Base-by-base conservation (phyloP, 768 basidiomycete genomes). In the Tulasnella sp. region DNA sequence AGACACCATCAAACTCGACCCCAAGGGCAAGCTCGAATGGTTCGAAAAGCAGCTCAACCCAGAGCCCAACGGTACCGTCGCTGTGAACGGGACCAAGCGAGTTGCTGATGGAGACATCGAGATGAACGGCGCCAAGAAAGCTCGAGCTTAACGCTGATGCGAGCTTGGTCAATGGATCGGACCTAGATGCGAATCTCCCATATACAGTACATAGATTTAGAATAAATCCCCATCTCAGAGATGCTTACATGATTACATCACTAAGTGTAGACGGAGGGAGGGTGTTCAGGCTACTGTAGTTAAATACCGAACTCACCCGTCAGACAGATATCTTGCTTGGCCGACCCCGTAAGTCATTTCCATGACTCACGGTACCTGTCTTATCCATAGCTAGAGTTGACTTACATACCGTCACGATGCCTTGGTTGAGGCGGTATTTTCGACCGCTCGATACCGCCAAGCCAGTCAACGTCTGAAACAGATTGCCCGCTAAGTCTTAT, bases 1-100 rank as follows among this genome's bases (percentile, higher is more conserved):
- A 0, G 44, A 69, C 69, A 92, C 92, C 59, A 92, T 94, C 83
- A 93, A 92, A 80, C 83, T 90, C 34, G 88, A 92, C 79, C 90
- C 90, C 8, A 83, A 84, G 69, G 87, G 81, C 32, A 88, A 89
- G 73, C 81, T 90, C 44, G 91, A 92, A 75, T 94, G 92, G 80
- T 94, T 94, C 77, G 68, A 70, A n/a, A 62, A 47, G 71, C 52
- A 59, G 52, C 52, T 59, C 26, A 29, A 5, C 5, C 3, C 26
- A 1, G 79, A 76, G 16, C 78, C 78, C 19, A 52, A 16, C 26
- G 29, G 40, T n/a, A 62, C 69, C 22, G 47, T 32, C 32, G 14
- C 62, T 19, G 36, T 39, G 8, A 71, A 74, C 66, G 71, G 69
- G 36, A 42, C 66, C 69, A 75, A 73, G 39, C 73, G 72, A 35